phyloP scores from a whole-genome alignment of 345 rosid species.

The Aquilaria sinensis region DNA sequence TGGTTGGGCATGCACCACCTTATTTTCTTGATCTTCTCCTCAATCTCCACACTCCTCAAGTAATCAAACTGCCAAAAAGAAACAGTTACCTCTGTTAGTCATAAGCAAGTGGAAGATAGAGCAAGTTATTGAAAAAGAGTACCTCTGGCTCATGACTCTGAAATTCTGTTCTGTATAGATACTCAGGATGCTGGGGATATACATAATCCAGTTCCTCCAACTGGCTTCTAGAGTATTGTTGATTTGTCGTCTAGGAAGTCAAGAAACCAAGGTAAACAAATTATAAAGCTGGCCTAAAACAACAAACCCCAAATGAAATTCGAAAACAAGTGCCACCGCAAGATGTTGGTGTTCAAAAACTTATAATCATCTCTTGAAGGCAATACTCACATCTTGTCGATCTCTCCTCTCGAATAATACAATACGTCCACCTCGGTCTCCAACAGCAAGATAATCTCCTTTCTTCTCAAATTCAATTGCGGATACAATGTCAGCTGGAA shows the following conservation, averaged over 20 bases:
- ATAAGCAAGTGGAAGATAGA: not conserved
- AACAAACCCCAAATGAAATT: slow-evolving; percentile 1
- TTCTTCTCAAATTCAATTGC: slow-evolving; percentile 49
- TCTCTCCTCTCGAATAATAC: slow-evolving; percentile 40
- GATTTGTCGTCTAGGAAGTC: slow-evolving; percentile 25
- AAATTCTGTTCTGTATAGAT: slow-evolving; percentile 57
- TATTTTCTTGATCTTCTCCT: slow-evolving; percentile 54
- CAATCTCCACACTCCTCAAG: slow-evolving; percentile 68
- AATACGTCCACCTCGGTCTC: slow-evolving; percentile 62
- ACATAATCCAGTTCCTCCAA: slow-evolving; percentile 41
- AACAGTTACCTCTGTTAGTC: not conserved
- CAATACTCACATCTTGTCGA: slow-evolving; percentile 26
- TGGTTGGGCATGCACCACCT: slow-evolving; percentile 52
- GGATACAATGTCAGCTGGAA: slow-evolving; percentile 42
- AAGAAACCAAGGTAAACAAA: slow-evolving; percentile 17
- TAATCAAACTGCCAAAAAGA: slow-evolving; percentile 46
- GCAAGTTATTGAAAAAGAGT: not conserved
- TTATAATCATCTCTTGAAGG: not conserved
- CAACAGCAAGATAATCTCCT: slow-evolving; percentile 57
- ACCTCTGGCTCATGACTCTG: slow-evolving; percentile 80
- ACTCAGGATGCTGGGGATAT: slow-evolving; percentile 30
- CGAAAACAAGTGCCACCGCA: not conserved
- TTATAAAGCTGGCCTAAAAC: slow-evolving; percentile 14
- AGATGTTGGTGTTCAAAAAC: not conserved
- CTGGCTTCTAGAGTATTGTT: slow-evolving; percentile 25